Conservation (phyloP, 1,284 basidiomycete species). For the Ceratorhiza oryzae-sativae region DNA sequence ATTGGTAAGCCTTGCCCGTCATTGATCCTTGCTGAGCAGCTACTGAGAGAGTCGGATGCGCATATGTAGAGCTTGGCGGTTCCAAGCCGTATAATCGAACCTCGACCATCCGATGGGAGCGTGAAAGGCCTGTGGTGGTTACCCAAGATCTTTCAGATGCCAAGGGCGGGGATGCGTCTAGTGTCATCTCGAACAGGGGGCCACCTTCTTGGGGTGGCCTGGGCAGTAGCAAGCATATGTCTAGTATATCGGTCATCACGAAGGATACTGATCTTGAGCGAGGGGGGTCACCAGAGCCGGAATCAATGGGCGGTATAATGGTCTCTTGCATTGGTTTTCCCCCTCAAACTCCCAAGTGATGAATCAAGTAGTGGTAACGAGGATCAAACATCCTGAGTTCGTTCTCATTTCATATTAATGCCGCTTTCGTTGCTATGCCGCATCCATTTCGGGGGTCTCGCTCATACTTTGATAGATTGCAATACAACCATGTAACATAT, state of each 20-base stretch:
- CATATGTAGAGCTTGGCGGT: conserved; percentile 20
- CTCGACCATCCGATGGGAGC: neutral
- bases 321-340: conserved; percentile 2
- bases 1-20: neutral
- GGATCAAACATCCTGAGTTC: no score
- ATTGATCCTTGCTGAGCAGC: no score
- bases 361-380: no score
- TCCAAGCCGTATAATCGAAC: neutral
- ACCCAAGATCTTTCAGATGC: neutral
- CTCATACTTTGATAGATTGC: no score
- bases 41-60: neutral
- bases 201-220: conserved; percentile 1
- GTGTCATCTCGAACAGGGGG: neutral
- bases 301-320: neutral
- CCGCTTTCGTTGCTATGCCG: no score
- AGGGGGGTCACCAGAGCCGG: neutral
- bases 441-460: no score
- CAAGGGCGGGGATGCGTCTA: neutral
- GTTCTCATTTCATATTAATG: no score
- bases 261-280: conserved; percentile 12
- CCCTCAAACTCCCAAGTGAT: neutral
- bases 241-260: neutral
- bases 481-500: no score
- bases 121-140: neutral
- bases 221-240: neutral